Percentiles rank a stretch among this genome's conserved stretches.
Conservation (phyloP, 2,329 filamentous ascomycete genomes). For the Beauveria caledonica region DNA sequence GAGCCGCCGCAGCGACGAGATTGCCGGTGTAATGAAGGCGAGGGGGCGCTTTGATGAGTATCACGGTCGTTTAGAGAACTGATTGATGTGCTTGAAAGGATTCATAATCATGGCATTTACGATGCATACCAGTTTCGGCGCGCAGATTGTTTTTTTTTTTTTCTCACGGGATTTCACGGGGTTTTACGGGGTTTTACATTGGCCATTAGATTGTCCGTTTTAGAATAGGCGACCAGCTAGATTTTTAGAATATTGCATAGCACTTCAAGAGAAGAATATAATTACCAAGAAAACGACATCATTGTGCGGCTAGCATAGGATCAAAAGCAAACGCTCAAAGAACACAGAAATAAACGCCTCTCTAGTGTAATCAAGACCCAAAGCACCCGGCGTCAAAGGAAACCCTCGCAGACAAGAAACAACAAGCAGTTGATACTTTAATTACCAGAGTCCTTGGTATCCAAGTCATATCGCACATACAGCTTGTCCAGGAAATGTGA, state of each 20-base stretch:
- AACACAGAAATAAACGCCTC: not conserved
- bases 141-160: not conserved
- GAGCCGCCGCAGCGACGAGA: slow-evolving; percentile 13
- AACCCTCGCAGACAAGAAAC: not conserved
- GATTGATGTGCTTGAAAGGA: not conserved
- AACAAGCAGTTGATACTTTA: not conserved
- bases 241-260: not conserved
- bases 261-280: not conserved
- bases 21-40: not conserved
- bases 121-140: not conserved
- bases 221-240: not conserved
- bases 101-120: too few relatives aligned
- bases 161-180: too few relatives aligned
- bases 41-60: not conserved
- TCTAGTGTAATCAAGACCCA: not conserved
- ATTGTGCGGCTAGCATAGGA: not conserved
- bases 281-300: not conserved
- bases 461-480: slow-evolving; percentile 61
- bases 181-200: not conserved
- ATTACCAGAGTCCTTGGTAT: slow-evolving; percentile 9
- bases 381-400: not conserved
- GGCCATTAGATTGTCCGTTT: not conserved
- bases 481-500: slow-evolving; percentile 81
- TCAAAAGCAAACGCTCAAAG: too few relatives aligned
- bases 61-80: not conserved